phyloP scores from a whole-genome alignment of 2,329 filamentous ascomycete species.

The Metarhizium humberi region DNA sequence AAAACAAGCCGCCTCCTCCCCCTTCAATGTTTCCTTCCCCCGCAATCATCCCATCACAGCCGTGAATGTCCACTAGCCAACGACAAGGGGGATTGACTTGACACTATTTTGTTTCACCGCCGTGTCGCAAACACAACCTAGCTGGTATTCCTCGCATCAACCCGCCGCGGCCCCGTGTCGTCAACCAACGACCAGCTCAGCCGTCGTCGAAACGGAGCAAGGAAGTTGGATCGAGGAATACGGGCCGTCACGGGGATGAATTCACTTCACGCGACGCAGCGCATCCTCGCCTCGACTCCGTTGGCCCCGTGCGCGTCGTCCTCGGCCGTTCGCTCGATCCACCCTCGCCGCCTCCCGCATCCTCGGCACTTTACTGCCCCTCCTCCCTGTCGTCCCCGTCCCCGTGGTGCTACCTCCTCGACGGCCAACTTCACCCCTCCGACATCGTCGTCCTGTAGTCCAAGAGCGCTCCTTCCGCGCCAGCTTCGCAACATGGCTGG shows the following conservation, averaged over 20 bases:
- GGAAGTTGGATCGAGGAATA: no score
- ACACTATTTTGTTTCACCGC: background rate
- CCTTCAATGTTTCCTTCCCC: no score
- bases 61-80: background rate
- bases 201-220: no score
- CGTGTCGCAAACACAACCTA: background rate
- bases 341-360: background rate
- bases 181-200: no score
- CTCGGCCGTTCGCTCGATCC: background rate
- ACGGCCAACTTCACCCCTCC: background rate
- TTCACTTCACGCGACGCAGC: background rate
- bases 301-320: background rate
- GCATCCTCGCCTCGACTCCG: background rate
- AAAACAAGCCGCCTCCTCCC: no score
- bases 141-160: background rate
- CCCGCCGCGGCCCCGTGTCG: no score
- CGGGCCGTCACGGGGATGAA: background rate
- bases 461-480: background rate
- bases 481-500: slow-evolving; percentile 6
- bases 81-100: background rate
- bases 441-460: background rate
- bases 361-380: slow-evolving; percentile 1
- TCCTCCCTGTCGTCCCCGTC: background rate
- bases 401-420: background rate
- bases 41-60: background rate